These are phyloP conservation scores for Juglanconis juglandina DNA, from an alignment of 2,329 filamentous ascomycete species.

Conservation along the genomic window DNA sequence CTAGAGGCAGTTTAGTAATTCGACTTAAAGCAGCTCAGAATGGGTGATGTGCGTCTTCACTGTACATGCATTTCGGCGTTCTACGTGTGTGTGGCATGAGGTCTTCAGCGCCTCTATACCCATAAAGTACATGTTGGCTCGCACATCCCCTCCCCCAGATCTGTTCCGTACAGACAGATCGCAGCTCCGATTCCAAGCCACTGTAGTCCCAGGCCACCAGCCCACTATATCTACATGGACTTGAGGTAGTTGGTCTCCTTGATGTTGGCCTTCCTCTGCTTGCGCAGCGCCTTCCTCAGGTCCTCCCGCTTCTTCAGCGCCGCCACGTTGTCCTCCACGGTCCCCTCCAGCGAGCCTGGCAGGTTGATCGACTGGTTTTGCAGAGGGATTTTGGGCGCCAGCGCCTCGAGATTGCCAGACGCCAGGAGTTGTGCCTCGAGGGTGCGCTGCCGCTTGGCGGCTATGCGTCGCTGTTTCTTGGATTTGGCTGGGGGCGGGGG, in stretches of 20 bases:
- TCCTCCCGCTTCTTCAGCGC: conserved; percentile 54
- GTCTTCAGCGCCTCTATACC: not conserved
- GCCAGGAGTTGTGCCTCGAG: conserved; percentile 59
- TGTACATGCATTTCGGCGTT: not conserved
- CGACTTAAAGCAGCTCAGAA: not conserved
- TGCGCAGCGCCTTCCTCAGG: conserved; percentile 68
- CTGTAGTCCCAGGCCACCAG: too few species aligned
- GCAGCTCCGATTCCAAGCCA: not conserved
- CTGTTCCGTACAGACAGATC: not conserved
- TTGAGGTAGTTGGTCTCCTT: conserved; percentile 86
- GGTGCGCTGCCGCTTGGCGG: conserved; percentile 60
- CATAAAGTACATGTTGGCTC: not conserved
- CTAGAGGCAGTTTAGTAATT: not conserved
- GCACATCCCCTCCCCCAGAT: not conserved
- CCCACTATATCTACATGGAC: conserved; percentile 56
- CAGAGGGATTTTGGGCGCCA: conserved; percentile 68
- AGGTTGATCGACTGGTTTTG: conserved; percentile 77
- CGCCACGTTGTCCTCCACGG: conserved; percentile 42
- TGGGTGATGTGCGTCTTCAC: not conserved
- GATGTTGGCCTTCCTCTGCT: conserved; percentile 70
- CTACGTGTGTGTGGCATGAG: not conserved
- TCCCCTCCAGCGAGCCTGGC: conserved; percentile 45
- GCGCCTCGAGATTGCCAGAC: conserved; percentile 61
- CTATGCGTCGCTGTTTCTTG: conserved; percentile 72
- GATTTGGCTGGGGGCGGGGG: conserved; percentile 63